Base-by-base conservation (phyloP, 2,329 filamentous ascomycete genomes). In the Diaporthe velutina region DNA sequence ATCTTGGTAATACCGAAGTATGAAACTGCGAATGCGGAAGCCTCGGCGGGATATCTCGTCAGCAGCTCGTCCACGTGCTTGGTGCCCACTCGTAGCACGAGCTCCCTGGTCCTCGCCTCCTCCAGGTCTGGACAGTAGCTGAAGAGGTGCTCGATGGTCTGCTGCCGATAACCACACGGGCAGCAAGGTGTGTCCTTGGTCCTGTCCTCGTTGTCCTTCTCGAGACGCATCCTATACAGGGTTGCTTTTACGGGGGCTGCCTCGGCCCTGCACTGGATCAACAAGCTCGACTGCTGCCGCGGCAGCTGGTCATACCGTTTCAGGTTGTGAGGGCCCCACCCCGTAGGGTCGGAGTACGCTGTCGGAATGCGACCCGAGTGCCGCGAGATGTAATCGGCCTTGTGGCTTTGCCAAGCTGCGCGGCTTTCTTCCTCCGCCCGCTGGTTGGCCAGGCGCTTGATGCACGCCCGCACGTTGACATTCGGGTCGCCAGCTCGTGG, bases 111-210 rank as follows among this genome's bases (percentile, higher is more conserved):
- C 55, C 55, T 58, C 9, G 33, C 55, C 55, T 17, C 55, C 33
- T 25, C 55, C 55, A 58, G 55, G 19, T 58, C 55, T n/a, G 55
- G 55, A 19, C 33, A 58, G 55, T 58, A 25, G 55, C 55, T 58
- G 55, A 58, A 58, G 9, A 58, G 33, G 55, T 58, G 55, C 55
- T 58, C 33, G 55, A 58, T 22, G 33, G 55, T 58, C 55, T 58
- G 55, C 2, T 25, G 19, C 33, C 33, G 55, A 38, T 58, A 8
- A 4, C 55, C 55, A 15, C 55, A 58, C 10, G 55, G 55, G 33
- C 55, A 58, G 30, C 33, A n/a, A n/a, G 55, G 55, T 3, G 55
- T 58, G 22, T 58, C 55, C 33, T 38, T 58, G 33, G 55, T n/a
- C 33, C 55, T 58, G 55, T 58, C 55, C 55, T 25, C 55, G 55